Evolutionary conservation across 2,329 filamentous ascomycete genomes (phyloP).

Genomic region (Fusarium liriodendri): DNA sequence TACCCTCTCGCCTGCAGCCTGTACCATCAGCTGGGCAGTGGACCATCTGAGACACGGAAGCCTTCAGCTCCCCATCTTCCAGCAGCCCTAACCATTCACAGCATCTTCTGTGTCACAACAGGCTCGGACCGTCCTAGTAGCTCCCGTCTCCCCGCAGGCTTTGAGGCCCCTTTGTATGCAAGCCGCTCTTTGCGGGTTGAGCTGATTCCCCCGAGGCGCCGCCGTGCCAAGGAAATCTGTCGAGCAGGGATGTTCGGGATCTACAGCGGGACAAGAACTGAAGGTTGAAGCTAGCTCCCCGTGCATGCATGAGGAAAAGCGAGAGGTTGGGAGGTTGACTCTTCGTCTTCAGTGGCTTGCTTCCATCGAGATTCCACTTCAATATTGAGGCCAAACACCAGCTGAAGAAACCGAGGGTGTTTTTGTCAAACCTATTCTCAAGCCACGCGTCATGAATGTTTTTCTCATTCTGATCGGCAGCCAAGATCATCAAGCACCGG

Average conservation of each 20-base stretch:
- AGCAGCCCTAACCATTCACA: conserved; percentile 1
- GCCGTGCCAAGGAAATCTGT: background rate
- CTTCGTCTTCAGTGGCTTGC: background rate
- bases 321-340: background rate
- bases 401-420: background rate
- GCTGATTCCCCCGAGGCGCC: background rate
- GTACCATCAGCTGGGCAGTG: conserved; percentile 1
- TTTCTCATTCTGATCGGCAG: conserved; percentile 1
- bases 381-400: background rate
- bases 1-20: background rate
- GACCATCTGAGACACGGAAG: conserved; percentile 15
- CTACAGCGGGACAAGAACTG: background rate
- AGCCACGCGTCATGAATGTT: background rate
- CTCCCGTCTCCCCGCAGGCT: conserved; percentile 1
- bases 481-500: background rate
- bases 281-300: background rate
- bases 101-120: background rate
- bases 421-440: background rate
- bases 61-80: conserved; percentile 1
- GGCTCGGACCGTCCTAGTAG: background rate
- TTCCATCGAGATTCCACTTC: background rate
- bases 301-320: background rate
- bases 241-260: conserved; percentile 1
- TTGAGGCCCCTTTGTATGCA: background rate
- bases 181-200: background rate